Conservation (phyloP, 352 stramenopile species). For the Pythium myriotylum region DNA sequence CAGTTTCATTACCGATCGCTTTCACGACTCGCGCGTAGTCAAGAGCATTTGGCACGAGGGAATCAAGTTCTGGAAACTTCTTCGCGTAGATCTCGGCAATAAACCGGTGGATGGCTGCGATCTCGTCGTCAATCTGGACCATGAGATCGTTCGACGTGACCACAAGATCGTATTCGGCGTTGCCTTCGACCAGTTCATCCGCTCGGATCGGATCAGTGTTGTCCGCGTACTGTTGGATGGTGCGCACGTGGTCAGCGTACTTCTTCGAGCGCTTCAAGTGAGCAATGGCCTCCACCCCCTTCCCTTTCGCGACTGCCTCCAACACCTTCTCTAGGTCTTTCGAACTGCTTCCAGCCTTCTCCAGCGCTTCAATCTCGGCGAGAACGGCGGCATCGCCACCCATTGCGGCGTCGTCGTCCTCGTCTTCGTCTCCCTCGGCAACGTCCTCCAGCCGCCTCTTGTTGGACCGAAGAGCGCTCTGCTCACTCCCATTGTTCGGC, state of each 20-base stretch:
- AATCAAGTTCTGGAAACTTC: constrained; percentile 96
- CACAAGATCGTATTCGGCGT: constrained; percentile 78
- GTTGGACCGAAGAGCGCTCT: constrained; percentile 7
- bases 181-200: constrained; percentile 60
- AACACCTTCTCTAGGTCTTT: constrained; percentile 46
- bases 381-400: constrained; percentile 1
- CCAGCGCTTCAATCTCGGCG: constrained; percentile 5
- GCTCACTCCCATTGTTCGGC: constrained; percentile 11
- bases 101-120: constrained; percentile 89
- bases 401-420: constrained; percentile 30
- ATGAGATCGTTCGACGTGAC: constrained; percentile 93
- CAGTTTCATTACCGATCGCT: constrained; percentile 92
- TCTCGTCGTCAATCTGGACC: constrained; percentile 94
- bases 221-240: constrained; percentile 59
- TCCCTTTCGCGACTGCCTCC: constrained; percentile 46
- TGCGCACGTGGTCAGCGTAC: constrained; percentile 73
- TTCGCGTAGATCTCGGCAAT: constrained; percentile 90
- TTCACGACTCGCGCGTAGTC: constrained; percentile 95
- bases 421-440: constrained; percentile 22
- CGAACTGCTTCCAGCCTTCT: constrained; percentile 20
- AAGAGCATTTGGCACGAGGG: constrained; percentile 89
- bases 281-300: constrained; percentile 58
- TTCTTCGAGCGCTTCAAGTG: constrained; percentile 73
- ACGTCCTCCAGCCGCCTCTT: constrained; percentile 22
- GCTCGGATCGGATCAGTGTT: constrained; percentile 34